Conservation (phyloP, 176 grass and related monocot species). For the Carex cristatella region DNA sequence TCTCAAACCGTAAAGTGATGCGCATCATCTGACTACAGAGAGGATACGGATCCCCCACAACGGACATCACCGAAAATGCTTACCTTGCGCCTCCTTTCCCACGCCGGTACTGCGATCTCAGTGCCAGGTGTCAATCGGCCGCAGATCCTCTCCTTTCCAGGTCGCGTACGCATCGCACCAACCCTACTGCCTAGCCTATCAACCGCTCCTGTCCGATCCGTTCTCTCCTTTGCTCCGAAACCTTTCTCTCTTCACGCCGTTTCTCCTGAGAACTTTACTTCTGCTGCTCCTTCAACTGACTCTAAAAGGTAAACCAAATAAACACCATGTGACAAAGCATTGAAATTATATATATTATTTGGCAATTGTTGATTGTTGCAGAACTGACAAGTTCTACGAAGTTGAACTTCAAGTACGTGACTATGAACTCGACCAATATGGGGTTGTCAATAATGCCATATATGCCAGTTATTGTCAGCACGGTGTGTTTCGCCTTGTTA, state of each 20-base stretch:
- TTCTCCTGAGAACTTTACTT: neutral
- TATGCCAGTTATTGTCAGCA: conserved; percentile 93
- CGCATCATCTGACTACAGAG: no score
- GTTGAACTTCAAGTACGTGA: conserved; percentile 74
- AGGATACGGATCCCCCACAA: neutral
- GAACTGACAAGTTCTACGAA: conserved; percentile 48
- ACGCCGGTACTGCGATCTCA: neutral
- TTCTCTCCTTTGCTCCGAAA: neutral
- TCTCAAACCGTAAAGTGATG: no score
- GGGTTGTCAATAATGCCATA: conserved; percentile 88
- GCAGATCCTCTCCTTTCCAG: neutral
- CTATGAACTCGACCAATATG: conserved; percentile 83
- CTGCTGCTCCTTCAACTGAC: neutral
- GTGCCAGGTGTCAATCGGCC: neutral
- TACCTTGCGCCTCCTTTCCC: neutral
- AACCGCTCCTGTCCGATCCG: neutral
- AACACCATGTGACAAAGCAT: no score
- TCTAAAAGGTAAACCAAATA: neutral
- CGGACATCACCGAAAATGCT: neutral
- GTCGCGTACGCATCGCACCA: neutral
- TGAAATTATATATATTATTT: no score
- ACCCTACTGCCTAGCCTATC: neutral
- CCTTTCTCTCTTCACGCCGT: neutral
- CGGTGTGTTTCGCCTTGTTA: conserved; percentile 8
- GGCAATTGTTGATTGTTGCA: conserved; percentile 7